A percentile compares a stretch with the other conserved stretches of the same genome.
Evolutionary conservation across 2,329 filamentous ascomycete genomes (phyloP).

Genomic region (Cladobotryum mycophilum): DNA sequence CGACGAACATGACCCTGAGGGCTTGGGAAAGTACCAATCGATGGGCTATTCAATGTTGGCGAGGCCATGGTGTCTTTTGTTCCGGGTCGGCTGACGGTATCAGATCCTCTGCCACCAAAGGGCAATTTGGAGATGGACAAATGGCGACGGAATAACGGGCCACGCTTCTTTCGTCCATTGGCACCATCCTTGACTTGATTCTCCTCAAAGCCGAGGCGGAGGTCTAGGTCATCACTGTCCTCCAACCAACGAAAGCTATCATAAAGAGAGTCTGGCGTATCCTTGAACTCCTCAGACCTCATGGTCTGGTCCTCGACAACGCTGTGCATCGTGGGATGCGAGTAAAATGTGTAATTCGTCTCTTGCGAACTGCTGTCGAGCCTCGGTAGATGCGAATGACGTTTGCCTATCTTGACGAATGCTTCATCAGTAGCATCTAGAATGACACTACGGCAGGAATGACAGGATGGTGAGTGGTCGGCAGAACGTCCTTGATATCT

Average conservation of each 20-base stretch:
- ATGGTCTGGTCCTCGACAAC: conserved; percentile 15
- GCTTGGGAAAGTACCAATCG: conserved; percentile 16
- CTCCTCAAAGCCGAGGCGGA: conserved; percentile 61
- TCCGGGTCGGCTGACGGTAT: conserved; percentile 42
- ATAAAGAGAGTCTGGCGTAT: conserved; percentile 49
- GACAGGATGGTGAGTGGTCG: conserved; percentile 6
- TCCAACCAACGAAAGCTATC: conserved; percentile 71
- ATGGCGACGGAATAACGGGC: conserved; percentile 60
- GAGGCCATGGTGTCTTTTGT: conserved; percentile 35
- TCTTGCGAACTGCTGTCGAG: conserved; percentile 9
- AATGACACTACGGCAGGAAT: conserved; percentile 38
- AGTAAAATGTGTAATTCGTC: background rate
- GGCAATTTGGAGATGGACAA: conserved; percentile 64
- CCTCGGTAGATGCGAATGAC: conserved; percentile 18
- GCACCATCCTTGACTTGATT: conserved; percentile 54
- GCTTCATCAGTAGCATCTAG: conserved; percentile 23
- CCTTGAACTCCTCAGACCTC: conserved; percentile 13
- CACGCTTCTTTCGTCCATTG: conserved; percentile 37
- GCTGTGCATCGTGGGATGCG: conserved; percentile 20
- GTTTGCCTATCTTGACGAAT: conserved; percentile 20
- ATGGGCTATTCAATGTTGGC: conserved; percentile 20
- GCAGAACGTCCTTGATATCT: background rate
- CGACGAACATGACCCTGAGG: conserved; percentile 36
- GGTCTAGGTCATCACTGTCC: conserved; percentile 63
- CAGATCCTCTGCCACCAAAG: conserved; percentile 47